These are phyloP conservation scores for Pseudocercospora fijiensis DNA, from an alignment of 2,329 filamentous ascomycete genomes.

Conservation along the genomic window DNA sequence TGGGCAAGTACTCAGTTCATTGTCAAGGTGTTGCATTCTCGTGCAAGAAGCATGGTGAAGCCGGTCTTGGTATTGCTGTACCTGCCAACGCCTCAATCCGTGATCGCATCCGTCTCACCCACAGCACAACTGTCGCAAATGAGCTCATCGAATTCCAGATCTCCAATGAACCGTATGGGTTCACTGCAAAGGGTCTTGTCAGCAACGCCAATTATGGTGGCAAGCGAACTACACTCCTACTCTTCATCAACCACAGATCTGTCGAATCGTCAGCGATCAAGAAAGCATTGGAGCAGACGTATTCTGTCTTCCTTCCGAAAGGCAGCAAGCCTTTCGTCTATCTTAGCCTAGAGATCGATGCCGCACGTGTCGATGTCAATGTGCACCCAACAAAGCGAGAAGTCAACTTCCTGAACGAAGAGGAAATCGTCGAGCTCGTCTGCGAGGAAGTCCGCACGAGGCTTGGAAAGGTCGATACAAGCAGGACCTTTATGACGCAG, in stretches of 20 bases:
- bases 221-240: conserved; percentile 80
- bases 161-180: conserved; percentile 75
- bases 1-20: conserved; percentile 90
- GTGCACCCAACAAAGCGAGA: conserved; percentile 96
- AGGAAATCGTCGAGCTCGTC: conserved; percentile 86
- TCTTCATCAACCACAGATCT: conserved; percentile 95
- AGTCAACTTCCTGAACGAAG: conserved; percentile 95
- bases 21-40: conserved; percentile 89
- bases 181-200: conserved; percentile 74
- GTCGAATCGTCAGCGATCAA: conserved; percentile 88
- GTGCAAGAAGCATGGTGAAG: conserved; percentile 93
- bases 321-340: conserved; percentile 93
- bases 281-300: conserved; percentile 87
- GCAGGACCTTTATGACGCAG: conserved; percentile 91
- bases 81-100: conserved; percentile 68
- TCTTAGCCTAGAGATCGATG: conserved; percentile 87
- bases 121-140: conserved; percentile 80
- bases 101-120: conserved; percentile 87
- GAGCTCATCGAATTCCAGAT: conserved; percentile 77
- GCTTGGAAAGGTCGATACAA: conserved; percentile 85
- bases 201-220: conserved; percentile 94
- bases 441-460: conserved; percentile 76
- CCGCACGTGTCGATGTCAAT: conserved; percentile 90
- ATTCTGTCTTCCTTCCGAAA: conserved; percentile 83
- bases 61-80: conserved; percentile 77